Percentiles rank a stretch among this genome's conserved stretches.
These are phyloP conservation scores for Wickerhamomyces alni DNA, from an alignment of 805 yeast species.

Conservation along the genomic window DNA sequence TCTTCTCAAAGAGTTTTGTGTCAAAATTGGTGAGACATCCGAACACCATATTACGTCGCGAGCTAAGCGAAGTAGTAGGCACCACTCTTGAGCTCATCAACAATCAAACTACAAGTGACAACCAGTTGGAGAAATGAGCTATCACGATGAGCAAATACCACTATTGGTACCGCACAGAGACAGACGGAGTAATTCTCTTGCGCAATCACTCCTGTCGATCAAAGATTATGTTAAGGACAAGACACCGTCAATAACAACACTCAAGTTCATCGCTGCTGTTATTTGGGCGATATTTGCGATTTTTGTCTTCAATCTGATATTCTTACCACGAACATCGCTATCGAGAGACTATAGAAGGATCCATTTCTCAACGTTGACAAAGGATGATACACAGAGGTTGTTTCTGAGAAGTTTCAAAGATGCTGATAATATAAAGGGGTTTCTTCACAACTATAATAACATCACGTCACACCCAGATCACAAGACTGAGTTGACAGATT, in stretches of 20 bases:
- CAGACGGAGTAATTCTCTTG: conserved; percentile 1
- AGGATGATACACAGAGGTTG: conserved; percentile 62
- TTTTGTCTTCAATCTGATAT: conserved; percentile 51
- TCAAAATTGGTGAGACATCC: too few relatives aligned
- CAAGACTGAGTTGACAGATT: conserved; percentile 37
- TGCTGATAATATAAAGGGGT: conserved; percentile 28
- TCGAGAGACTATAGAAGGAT: conserved; percentile 74
- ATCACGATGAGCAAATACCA: background rate
- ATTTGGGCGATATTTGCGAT: conserved; percentile 21
- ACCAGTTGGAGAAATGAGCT: background rate
- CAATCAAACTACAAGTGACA: too few relatives aligned
- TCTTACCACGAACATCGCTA: conserved; percentile 79
- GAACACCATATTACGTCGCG: too few relatives aligned
- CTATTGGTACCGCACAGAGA: background rate
- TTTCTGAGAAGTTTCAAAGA: conserved; percentile 37
- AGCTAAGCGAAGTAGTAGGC: too few relatives aligned
- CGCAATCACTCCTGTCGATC: background rate
- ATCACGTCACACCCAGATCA: conserved; percentile 32
- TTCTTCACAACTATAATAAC: conserved; percentile 19
- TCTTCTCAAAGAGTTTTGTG: too few relatives aligned
- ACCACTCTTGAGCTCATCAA: too few relatives aligned
- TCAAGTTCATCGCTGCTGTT: conserved; percentile 16
- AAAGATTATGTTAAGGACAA: conserved; percentile 15
- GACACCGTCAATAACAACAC: conserved; percentile 17
- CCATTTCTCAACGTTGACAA: conserved; percentile 60